phyloP scores from a whole-genome alignment of 495 filamentous ascomycete genomes.

The Echria macrotheca region DNA sequence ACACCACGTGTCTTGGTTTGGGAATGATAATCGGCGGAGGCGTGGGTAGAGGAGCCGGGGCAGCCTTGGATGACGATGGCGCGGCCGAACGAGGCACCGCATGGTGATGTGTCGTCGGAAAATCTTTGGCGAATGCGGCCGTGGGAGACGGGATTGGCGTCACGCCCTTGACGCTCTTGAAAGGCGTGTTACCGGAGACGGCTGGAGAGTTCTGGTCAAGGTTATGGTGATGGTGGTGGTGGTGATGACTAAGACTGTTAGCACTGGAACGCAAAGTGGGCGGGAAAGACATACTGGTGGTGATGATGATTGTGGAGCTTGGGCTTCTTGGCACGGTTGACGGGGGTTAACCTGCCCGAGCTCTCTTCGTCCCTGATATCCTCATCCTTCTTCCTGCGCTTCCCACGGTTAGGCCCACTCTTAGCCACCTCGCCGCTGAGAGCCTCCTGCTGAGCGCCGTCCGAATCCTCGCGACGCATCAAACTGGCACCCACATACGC shows the following conservation, averaged over 20 bases:
- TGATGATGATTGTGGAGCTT: conserved; percentile 62
- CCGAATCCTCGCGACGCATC: conserved; percentile 43
- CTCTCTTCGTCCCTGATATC: conserved; percentile 56
- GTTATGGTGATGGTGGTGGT: conserved; percentile 71
- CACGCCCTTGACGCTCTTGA: conserved; percentile 39
- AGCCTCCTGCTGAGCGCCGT: conserved; percentile 31
- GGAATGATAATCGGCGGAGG: conserved; percentile 42
- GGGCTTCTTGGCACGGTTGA: conserved; percentile 50
- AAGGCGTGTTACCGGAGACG: conserved; percentile 34
- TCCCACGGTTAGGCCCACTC: conserved; percentile 38
- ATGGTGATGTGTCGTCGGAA: conserved; percentile 34
- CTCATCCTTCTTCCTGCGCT: conserved; percentile 58
- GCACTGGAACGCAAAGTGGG: conserved; percentile 2
- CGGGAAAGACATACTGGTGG: conserved; percentile 47
- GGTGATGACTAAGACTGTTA: conserved; percentile 51
- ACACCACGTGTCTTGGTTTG: conserved; percentile 58
- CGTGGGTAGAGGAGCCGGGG: conserved; percentile 36
- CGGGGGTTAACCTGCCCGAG: conserved; percentile 47
- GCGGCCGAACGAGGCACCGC: conserved; percentile 22
- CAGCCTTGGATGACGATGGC: conserved; percentile 30
- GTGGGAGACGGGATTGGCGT: conserved; percentile 56
- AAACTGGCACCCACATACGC: conserved; percentile 36
- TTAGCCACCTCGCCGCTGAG: conserved; percentile 25
- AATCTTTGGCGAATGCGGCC: conserved; percentile 39
- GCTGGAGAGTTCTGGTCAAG: conserved; percentile 54